Evolutionary conservation across 352 stramenopile species (phyloP).

Genomic region (Stramenopiles sp.): DNA sequence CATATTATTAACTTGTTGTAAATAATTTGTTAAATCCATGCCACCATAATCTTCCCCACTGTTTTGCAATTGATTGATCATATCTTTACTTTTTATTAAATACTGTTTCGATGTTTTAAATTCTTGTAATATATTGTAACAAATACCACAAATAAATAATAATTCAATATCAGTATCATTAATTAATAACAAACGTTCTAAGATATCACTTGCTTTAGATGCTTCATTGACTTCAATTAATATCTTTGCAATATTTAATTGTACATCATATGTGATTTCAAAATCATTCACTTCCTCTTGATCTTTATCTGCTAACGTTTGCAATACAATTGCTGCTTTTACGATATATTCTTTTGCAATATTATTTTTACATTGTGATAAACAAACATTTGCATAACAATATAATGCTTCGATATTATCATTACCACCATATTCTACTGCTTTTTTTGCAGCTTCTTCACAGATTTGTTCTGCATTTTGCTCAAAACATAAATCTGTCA

Average conservation of each 20-base stretch:
- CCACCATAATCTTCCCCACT: too few species aligned
- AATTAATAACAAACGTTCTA: not conserved
- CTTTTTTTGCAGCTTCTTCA: not conserved
- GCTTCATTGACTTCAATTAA: not conserved
- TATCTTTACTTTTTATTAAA: not conserved
- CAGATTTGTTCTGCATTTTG: not conserved
- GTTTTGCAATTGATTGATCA: not conserved
- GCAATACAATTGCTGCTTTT: not conserved
- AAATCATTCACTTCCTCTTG: not conserved
- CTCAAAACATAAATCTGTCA: not conserved
- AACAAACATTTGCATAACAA: not conserved
- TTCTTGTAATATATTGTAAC: not conserved
- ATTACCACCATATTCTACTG: not conserved
- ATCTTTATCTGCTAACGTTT: not conserved
- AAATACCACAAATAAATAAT: not conserved
- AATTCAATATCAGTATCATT: constrained; percentile 3
- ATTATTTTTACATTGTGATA: not conserved
- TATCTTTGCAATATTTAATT: not conserved
- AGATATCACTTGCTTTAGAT: not conserved
- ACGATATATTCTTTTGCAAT: not conserved
- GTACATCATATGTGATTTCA: not conserved
- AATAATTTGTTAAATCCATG: too few species aligned
- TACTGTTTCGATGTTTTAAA: not conserved
- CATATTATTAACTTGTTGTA: too few species aligned
- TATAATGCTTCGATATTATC: not conserved